phyloP scores from a whole-genome alignment of 345 rosid species.

The Linum usitatissimum region DNA sequence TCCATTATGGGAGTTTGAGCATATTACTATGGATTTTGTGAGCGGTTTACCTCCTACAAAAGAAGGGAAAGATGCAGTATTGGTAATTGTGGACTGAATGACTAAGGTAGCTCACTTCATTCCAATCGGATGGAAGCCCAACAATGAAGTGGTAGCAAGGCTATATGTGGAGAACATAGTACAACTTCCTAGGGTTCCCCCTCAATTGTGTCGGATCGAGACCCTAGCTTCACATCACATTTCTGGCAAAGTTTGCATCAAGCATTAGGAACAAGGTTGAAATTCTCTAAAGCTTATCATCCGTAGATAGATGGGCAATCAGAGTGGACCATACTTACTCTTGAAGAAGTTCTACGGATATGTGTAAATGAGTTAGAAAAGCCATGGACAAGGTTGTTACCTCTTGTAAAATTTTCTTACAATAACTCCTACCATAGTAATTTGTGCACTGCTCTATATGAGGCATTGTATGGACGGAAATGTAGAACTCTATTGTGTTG shows the following conservation, averaged over 20 bases:
- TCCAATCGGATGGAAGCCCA: background rate
- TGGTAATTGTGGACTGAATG: background rate
- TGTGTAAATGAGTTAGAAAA: background rate
- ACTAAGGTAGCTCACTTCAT: background rate
- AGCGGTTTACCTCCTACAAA: background rate
- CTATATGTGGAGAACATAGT: too few species aligned
- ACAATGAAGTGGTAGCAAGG: too few species aligned
- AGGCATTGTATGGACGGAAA: background rate
- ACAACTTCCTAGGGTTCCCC: too few species aligned
- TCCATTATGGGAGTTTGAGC: background rate
- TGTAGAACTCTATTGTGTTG: background rate
- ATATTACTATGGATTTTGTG: background rate
- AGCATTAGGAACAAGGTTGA: background rate
- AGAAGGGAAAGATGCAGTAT: background rate
- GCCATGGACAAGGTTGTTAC: background rate
- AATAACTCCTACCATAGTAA: background rate
- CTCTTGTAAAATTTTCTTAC: background rate
- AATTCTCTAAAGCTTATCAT: background rate
- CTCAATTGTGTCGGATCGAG: too few species aligned
- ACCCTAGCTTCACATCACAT: too few species aligned
- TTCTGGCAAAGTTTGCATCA: too few species aligned
- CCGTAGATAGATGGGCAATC: background rate
- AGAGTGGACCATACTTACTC: background rate
- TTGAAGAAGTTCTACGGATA: background rate
- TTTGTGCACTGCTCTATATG: background rate